phyloP scores from a whole-genome alignment of 169 alveolate genomes.

The Besnoitia besnoiti region DNA sequence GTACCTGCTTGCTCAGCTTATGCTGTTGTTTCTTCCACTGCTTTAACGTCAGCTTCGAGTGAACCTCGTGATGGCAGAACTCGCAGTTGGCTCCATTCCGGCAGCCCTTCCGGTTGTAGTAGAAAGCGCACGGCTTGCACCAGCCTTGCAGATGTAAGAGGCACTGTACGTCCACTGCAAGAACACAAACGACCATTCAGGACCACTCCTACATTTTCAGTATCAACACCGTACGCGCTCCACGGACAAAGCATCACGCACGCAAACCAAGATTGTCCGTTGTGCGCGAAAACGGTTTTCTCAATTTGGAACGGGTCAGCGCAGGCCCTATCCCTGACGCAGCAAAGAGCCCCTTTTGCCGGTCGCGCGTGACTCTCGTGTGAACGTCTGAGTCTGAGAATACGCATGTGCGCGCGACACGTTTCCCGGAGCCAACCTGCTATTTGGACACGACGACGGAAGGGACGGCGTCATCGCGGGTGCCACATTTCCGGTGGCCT shows the following conservation, averaged over 20 bases:
- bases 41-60: constrained; percentile 76
- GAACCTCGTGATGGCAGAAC: constrained; percentile 84
- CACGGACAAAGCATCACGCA: not conserved
- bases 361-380: too few species aligned
- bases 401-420: too few species aligned
- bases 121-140: constrained; percentile 85
- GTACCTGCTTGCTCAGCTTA: constrained; percentile 39
- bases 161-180: constrained; percentile 48
- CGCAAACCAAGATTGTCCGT: not conserved
- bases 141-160: constrained; percentile 75
- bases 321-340: too few species aligned
- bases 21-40: constrained; percentile 84
- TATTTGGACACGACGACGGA: too few species aligned
- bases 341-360: too few species aligned
- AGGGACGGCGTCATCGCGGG: too few species aligned
- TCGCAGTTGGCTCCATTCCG: constrained; percentile 79
- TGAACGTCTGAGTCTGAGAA: too few species aligned
- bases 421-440: too few species aligned
- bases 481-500: too few species aligned
- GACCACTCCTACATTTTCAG: not conserved
- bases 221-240: not conserved
- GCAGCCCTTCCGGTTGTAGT: constrained; percentile 83
- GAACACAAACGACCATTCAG: not conserved
- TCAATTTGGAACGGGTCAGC: too few species aligned
- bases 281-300: not conserved